Conservation (phyloP, 2,329 filamentous ascomycete species). For the Xylariomycetidae sp. region DNA sequence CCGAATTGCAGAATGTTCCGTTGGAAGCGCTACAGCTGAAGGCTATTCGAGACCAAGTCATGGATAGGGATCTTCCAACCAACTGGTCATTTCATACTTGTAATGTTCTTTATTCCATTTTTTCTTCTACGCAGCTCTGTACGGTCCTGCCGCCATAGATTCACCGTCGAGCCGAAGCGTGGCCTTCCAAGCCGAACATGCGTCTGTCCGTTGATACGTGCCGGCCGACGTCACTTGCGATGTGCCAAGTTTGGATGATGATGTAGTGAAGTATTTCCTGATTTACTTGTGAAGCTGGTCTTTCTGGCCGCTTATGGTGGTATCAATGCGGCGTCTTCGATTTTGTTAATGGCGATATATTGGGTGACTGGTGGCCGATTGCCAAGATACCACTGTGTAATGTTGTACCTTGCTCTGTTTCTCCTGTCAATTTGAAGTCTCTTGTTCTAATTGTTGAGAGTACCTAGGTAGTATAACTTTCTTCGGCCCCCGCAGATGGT, state of each 20-base stretch:
- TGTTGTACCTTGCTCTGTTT: no score
- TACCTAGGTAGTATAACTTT: no score
- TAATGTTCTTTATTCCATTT: slow-evolving; percentile 26
- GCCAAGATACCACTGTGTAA: no score
- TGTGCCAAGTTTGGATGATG: neutral
- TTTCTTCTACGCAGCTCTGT: slow-evolving; percentile 18
- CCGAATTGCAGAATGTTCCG: slow-evolving; percentile 19
- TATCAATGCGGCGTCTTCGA: no score
- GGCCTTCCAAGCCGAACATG: slow-evolving; percentile 11
- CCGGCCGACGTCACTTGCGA: neutral
- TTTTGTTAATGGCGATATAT: no score
- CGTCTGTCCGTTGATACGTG: slow-evolving; percentile 2
- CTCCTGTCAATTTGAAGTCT: no score
- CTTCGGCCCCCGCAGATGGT: no score
- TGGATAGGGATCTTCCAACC: slow-evolving; percentile 22
- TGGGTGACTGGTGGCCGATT: no score
- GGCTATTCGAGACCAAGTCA: slow-evolving; percentile 18
- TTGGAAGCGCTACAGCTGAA: slow-evolving; percentile 15
- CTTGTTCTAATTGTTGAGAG: no score
- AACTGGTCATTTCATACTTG: slow-evolving; percentile 27
- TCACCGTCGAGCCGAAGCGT: slow-evolving; percentile 15
- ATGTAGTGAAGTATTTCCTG: no score
- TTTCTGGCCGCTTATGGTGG: no score
- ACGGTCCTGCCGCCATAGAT: slow-evolving; percentile 18
- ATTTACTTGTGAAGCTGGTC: no score